Percentiles rank a stretch among this genome's conserved stretches.
Evolutionary conservation across 2,329 filamentous ascomycete genomes (phyloP).

Genomic region (Fusarium paranaense): DNA sequence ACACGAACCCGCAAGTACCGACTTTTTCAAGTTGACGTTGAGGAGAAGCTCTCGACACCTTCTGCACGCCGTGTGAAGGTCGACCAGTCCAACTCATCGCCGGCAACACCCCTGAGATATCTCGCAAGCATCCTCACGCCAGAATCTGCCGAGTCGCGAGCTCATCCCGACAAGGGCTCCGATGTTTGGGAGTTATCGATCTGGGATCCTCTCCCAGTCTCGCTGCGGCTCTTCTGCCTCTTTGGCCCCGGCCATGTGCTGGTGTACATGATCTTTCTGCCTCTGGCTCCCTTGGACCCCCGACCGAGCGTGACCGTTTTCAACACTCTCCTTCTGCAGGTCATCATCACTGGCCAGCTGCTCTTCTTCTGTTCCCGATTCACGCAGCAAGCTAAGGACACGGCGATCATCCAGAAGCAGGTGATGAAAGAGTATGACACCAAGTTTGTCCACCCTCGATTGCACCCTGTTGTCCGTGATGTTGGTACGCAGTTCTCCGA

Average conservation of each 20-base stretch:
- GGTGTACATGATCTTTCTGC: slow-evolving; percentile 89
- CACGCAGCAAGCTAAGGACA: slow-evolving; percentile 87
- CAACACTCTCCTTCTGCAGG: slow-evolving; percentile 81
- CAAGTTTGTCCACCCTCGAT: slow-evolving; percentile 91
- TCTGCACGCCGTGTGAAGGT: slow-evolving; percentile 91
- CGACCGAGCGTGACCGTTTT: slow-evolving; percentile 88
- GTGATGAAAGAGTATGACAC: slow-evolving; percentile 95
- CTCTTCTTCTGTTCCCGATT: slow-evolving; percentile 79
- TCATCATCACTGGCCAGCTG: slow-evolving; percentile 81
- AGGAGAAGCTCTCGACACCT: slow-evolving; percentile 79
- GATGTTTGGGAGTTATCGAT: slow-evolving; percentile 96
- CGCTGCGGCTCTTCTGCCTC: slow-evolving; percentile 83
- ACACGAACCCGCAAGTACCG: slow-evolving; percentile 86
- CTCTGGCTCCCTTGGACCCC: slow-evolving; percentile 78
- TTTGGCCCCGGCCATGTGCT: slow-evolving; percentile 96
- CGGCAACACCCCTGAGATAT: slow-evolving; percentile 82
- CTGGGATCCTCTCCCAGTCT: slow-evolving; percentile 92
- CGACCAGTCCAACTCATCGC: slow-evolving; percentile 73
- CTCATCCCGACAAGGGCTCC: slow-evolving; percentile 82
- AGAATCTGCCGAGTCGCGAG: slow-evolving; percentile 81
- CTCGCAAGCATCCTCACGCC: slow-evolving; percentile 75
- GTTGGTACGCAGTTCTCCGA: slow-evolving; percentile 82
- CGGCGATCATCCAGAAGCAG: slow-evolving; percentile 85
- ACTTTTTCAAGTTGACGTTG: slow-evolving; percentile 88
- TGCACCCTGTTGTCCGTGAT: slow-evolving; percentile 82